Evolutionary conservation across 257 asterid species (phyloP), one percentile per base, ranked within the genome.

Genomic region (Cynanchum wilfordii): DNA sequence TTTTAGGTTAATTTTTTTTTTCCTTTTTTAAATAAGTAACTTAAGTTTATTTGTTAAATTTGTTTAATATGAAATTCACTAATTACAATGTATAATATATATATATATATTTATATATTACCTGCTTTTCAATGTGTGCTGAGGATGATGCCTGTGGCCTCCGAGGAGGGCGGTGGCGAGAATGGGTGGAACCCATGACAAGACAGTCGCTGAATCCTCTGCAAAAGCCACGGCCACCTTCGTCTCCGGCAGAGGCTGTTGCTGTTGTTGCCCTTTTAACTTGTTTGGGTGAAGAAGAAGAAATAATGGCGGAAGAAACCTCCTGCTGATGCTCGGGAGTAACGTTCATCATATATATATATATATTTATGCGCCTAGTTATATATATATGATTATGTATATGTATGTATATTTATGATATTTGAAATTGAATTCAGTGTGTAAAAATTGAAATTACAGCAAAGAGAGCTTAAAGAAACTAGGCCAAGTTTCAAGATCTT

Each of bases 191-290:
- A 7, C 91, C 86, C 86, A 82, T 82, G 25, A 85, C 81, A 6
- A 88, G 72, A 73, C 88, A 88, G 65, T 85, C 88, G 2, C 86
- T 69, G 7, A 83, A 58, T 17, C 86, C 77, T 72, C 80, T 72
- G 17, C 89, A 86, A 42, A 83, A 76, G 77, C 86, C 87, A 10
- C 87, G 38, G 38, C 38, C 38, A 5, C 47, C 47, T 0, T 11
- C 47, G 10, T 10, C 47, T 42, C 47, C 1, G 12, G 11, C 73
- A 1, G 76, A 59, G 71, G 19, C 11, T 42, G 63, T 75, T 29
- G 19, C 11, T 42, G 63, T 75, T 29, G 77, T 73, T 66, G 70
- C 71, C 69, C 72, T 60, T 75, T 71, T 80, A 10, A 25, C 72
- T 15, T 73, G 69, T 51, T 72, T 52, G 77, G 57, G 20, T 17